Percentiles rank a stretch among this genome's conserved stretches.
These are phyloP conservation scores for Pezicula neosporulosa DNA, from an alignment of 2,329 filamentous ascomycete genomes.

Conservation along the genomic window DNA sequence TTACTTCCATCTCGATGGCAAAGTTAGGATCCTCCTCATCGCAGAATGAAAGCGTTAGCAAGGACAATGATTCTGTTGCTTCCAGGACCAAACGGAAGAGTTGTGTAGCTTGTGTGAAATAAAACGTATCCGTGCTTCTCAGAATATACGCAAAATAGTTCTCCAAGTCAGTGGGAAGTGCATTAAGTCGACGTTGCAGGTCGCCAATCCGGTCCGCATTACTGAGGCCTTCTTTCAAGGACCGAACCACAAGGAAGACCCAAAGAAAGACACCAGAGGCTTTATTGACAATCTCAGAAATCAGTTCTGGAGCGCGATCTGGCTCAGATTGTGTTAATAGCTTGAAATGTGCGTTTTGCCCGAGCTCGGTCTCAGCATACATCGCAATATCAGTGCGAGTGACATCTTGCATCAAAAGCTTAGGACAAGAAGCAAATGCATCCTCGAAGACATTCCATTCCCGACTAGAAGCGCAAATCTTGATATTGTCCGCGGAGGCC, in stretches of 20 bases:
- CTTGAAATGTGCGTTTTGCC: conserved; percentile 5
- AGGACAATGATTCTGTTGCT: conserved; percentile 1
- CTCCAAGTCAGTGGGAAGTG: conserved; percentile 5
- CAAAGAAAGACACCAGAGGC: conserved; percentile 14
- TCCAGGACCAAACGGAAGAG: conserved; percentile 7
- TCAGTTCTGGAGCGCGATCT: background rate
- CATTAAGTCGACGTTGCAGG: conserved; percentile 3
- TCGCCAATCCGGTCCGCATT: conserved; percentile 6
- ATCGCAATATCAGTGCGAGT: conserved; percentile 4
- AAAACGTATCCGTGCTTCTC: conserved; percentile 2
- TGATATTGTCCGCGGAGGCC: conserved; percentile 3
- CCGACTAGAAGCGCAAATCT: conserved; percentile 13
- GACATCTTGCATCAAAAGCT: background rate
- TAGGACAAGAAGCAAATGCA: conserved; percentile 4
- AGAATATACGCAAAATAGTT: conserved; percentile 10
- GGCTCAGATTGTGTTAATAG: conserved; percentile 4
- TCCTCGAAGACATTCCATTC: conserved; percentile 11
- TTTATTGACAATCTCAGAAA: conserved; percentile 1
- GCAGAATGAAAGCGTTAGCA: conserved; percentile 7
- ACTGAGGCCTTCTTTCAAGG: conserved; percentile 6
- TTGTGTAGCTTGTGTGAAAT: conserved; percentile 8
- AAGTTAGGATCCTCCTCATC: conserved; percentile 3
- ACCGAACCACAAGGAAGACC: conserved; percentile 8
- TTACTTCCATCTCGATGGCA: background rate
- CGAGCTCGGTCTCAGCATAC: conserved; percentile 2